These are phyloP conservation scores for Aphanomyces euteiches DNA, from an alignment of 352 stramenopile genomes.

Conservation along the genomic window DNA sequence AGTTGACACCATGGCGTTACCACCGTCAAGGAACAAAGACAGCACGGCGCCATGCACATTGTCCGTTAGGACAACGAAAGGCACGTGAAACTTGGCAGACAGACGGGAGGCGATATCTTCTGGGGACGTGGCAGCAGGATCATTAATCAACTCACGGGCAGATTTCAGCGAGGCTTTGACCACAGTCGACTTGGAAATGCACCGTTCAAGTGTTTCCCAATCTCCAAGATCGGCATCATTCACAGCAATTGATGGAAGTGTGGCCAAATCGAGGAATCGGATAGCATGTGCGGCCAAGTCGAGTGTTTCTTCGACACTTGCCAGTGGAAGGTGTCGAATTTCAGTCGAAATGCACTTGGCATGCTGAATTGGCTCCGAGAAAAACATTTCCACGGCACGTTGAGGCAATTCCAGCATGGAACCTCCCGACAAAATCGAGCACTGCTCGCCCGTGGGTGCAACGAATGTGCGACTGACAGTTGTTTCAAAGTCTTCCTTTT, in stretches of 20 bases:
- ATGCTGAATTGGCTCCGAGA: constrained; percentile 27
- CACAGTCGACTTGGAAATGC: constrained; percentile 25
- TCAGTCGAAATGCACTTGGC: constrained; percentile 24
- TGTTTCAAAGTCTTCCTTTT: constrained; percentile 29
- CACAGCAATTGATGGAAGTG: constrained; percentile 20
- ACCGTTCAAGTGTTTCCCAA: constrained; percentile 27
- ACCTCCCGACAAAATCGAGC: constrained; percentile 25
- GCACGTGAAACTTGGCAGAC: constrained; percentile 18
- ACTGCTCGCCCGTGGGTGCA: constrained; percentile 15
- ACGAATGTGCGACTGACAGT: constrained; percentile 24
- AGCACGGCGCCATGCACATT: constrained; percentile 4
- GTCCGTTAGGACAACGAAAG: constrained; percentile 22
- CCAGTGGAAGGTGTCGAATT: constrained; percentile 21
- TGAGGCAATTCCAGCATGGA: constrained; percentile 27
- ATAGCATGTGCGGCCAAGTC: constrained; percentile 10
- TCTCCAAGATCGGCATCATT: constrained; percentile 24
- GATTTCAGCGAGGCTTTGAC: constrained; percentile 17
- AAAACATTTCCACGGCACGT: constrained; percentile 26
- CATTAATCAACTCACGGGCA: constrained; percentile 20
- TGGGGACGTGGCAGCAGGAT: neutral
- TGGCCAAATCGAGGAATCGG: constrained; percentile 25
- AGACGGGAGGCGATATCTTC: constrained; percentile 23
- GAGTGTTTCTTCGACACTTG: constrained; percentile 23
- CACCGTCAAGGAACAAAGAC: constrained; percentile 12
- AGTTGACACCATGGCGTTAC: neutral